These are phyloP conservation scores for Diphasiastrum complanatum DNA, from an alignment of 83 land plant genomes.

Conservation along the genomic window DNA sequence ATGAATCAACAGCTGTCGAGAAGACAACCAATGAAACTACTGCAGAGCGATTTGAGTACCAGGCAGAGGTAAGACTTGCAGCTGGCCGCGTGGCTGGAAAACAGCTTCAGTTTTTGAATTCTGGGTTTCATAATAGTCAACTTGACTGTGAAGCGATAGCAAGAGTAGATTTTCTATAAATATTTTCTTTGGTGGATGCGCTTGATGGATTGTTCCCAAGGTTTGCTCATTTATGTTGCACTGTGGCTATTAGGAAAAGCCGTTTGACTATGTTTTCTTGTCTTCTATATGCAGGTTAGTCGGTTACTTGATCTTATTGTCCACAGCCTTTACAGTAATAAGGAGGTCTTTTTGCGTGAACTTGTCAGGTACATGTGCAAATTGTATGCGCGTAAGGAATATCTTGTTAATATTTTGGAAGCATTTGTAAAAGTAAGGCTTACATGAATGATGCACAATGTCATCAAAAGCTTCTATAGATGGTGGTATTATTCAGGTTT, in stretches of 20 bases:
- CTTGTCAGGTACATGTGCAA: constrained; percentile 53
- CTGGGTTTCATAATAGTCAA: no score
- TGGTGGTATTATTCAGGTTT: no score
- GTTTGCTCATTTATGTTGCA: not conserved
- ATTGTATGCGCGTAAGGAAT: not conserved
- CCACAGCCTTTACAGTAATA: constrained; percentile 90
- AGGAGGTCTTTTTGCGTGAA: constrained; percentile 92
- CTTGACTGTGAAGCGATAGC: not conserved
- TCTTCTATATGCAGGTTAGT: constrained; percentile 53
- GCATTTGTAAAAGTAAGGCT: no score
- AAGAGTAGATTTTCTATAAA: not conserved
- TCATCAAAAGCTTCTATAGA: no score
- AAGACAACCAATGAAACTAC: no score
- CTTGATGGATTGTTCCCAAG: not conserved
- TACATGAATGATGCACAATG: no score
- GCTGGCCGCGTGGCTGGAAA: no score
- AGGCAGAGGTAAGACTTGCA: constrained; percentile 54
- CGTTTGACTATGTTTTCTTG: not conserved
- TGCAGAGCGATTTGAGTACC: constrained; percentile 60
- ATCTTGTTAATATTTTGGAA: not conserved
- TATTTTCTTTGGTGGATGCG: not conserved
- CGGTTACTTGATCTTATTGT: constrained; percentile 92
- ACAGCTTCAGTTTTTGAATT: no score
- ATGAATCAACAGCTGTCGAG: no score
- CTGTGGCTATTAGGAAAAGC: not conserved